Base-by-base conservation (phyloP, 805 yeast genomes). In the Lipomyces oligophaga region DNA sequence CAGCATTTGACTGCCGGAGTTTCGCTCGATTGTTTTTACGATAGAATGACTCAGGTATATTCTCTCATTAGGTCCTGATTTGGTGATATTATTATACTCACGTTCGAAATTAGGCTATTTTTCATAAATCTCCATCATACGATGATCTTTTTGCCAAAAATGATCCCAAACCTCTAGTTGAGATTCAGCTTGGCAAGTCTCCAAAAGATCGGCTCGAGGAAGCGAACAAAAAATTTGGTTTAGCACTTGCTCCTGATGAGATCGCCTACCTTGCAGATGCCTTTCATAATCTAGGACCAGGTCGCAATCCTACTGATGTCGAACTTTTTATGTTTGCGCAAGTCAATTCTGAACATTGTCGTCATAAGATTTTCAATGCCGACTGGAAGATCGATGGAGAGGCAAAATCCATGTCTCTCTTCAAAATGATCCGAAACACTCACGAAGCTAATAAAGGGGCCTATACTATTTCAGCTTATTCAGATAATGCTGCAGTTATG, bases 291-390 rank as follows among this genome's bases (percentile, higher is more conserved):
- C 40, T 47, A 19, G 53, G 54, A n/a, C 76, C 75, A 27, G 71
- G 83, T 56, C 80, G 97, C 67, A 86, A 89, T 64, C 97, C 98
- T 43, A 90, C 97, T 26, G 98, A 93, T 67, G 97, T 88, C 20
- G 99, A 93, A 69, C 74, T 93, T 54, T 93, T 93, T 69, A 93
- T 93, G 97, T 93, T 93, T 73, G 99, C 98, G 34, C 99, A 93
- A 71, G 98, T 93, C 58, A 93, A 93, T 73, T 88, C 97, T 21
- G 99, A 93, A 70, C 99, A 93, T 72, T 93, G 99, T 74, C 85
- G 99, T 67, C 99, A 93, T 72, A 93, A 93, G 72, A 93, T 93
- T 58, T 93, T 93, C 76, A 93, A 93, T 63, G 98, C 99, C 34
- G 94, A 85, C 60, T 93, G 99, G 99, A 85, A 85, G 55, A 85